Base-by-base conservation (phyloP, 305 asterid species). In the Fraxinus nigra region DNA sequence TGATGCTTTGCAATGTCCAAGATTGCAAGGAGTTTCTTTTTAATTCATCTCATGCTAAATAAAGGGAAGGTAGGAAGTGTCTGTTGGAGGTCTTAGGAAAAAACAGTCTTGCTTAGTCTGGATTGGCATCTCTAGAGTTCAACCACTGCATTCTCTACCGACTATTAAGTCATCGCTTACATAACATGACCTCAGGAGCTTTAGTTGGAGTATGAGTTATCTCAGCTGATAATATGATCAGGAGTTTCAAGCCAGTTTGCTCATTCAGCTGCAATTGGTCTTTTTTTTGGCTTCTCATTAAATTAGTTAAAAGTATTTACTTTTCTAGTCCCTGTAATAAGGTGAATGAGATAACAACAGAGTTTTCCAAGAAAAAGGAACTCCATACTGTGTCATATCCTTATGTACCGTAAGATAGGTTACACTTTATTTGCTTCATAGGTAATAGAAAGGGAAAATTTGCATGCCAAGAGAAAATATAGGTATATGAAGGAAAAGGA, bases 41-140 rank as follows among this genome's bases (percentile, higher is more conserved):
- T 35, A 14, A 59, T 30, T n/a, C 51, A 72, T 34, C 30, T 32
- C 43, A 26, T 67, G 65, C 63, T 51, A 33, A 69, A 81, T 74
- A 79, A 70, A 78, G 70, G 22, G 20, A 61, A 28, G 54, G 75
- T 34, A 59, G 77, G 70, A 37, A 26, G 37, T 72, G 26, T 77
- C 43, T 20, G 13, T 30, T 46, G 59, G 56, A 28, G 56, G 38
- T 37, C 30, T 76, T 75, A 67, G 54, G 75, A 43, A 28, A 56
- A 69, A 30, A 61, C n/a, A 61, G 32, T 78, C 78, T 61, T 78
- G 75, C 70, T 59, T 48, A 48, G n/a, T 20, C 35, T 82, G 70
- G 51, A n/a, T 59, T 18, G 3, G 22, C 61, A 78, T 10, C 38
- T 69, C 48, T 1, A 18, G 56, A 43, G 11, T 14, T 14, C 4